phyloP scores from a whole-genome alignment of 1,139 yeast genomes.

The Pichia sp. region DNA sequence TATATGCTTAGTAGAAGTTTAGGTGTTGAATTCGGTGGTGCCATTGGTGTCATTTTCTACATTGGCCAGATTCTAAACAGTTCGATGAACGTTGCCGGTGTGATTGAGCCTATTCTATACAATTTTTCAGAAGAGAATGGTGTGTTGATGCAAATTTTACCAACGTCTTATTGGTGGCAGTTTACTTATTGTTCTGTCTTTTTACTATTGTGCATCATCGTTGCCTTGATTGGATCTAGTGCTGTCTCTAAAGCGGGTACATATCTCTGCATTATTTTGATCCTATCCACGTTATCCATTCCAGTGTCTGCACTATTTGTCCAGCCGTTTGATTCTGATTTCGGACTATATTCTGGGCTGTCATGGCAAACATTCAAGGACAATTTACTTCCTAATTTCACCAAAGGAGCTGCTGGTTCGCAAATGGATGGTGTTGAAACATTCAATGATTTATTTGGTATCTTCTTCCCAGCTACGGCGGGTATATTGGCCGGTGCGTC shows the following conservation, averaged over 20 bases:
- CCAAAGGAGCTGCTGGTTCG: conserved; percentile 92
- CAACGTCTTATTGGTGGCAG: conserved; percentile 57
- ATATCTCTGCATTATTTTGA: conserved; percentile 63
- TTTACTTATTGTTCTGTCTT: conserved; percentile 49
- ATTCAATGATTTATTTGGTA: conserved; percentile 84
- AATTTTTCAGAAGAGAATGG: conserved; percentile 65
- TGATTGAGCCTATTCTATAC: conserved; percentile 68
- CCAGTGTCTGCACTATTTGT: conserved; percentile 75
- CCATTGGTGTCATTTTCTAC: conserved; percentile 75
- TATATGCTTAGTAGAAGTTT: conserved; percentile 77
- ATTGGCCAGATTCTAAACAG: conserved; percentile 76
- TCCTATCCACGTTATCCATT: conserved; percentile 74
- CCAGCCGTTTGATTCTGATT: conserved; percentile 53
- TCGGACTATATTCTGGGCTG: conserved; percentile 67
- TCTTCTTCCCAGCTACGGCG: conserved; percentile 96
- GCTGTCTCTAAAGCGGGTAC: conserved; percentile 85
- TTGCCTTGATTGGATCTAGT: conserved; percentile 81
- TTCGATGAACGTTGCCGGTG: conserved; percentile 77
- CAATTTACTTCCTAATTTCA: conserved; percentile 76
- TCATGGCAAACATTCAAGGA: conserved; percentile 61
- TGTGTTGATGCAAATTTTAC: conserved; percentile 49
- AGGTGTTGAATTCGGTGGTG: conserved; percentile 85
- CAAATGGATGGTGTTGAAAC: conserved; percentile 64
- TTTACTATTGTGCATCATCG: conserved; percentile 67
- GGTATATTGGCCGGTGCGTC: conserved; percentile 99